A percentile compares a stretch with the other conserved stretches of the same genome.
These are phyloP conservation scores for Malus fusca DNA, from an alignment of 306 rosid genomes.

Conservation along the genomic window DNA sequence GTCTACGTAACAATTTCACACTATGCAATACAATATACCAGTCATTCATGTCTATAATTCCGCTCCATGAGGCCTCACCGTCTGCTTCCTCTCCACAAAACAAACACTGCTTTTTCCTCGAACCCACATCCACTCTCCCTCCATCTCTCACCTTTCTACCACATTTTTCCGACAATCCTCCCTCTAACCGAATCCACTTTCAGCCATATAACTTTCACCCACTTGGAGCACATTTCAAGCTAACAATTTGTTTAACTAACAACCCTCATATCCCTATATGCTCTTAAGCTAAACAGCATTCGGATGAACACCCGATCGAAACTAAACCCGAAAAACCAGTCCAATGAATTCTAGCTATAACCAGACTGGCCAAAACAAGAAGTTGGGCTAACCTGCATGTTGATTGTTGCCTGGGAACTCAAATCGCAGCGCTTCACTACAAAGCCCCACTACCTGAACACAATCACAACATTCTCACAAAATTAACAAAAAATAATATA, in stretches of 20 bases:
- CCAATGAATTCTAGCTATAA: conserved; percentile 1
- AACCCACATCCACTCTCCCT: background rate
- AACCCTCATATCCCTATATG: background rate
- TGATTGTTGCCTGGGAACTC: conserved; percentile 6
- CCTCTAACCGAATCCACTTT: background rate
- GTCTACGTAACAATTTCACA: too few species aligned
- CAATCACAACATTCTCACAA: background rate
- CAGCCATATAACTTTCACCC: background rate
- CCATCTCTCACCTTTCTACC: background rate
- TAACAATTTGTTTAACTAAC: background rate
- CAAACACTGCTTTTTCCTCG: background rate
- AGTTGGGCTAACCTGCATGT: conserved; percentile 49
- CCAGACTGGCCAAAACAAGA: background rate
- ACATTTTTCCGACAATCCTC: background rate
- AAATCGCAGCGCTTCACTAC: background rate
- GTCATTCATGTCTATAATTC: too few species aligned
- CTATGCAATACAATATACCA: too few species aligned
- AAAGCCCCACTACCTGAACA: background rate
- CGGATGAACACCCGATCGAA: background rate
- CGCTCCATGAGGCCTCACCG: background rate
- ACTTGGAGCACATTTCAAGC: background rate
- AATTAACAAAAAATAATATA: background rate
- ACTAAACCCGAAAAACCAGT: background rate
- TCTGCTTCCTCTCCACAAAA: background rate
- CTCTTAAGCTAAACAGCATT: background rate